These are phyloP conservation scores for Erysiphe pulchra DNA, from an alignment of 2,329 filamentous ascomycete species.

Conservation along the genomic window DNA sequence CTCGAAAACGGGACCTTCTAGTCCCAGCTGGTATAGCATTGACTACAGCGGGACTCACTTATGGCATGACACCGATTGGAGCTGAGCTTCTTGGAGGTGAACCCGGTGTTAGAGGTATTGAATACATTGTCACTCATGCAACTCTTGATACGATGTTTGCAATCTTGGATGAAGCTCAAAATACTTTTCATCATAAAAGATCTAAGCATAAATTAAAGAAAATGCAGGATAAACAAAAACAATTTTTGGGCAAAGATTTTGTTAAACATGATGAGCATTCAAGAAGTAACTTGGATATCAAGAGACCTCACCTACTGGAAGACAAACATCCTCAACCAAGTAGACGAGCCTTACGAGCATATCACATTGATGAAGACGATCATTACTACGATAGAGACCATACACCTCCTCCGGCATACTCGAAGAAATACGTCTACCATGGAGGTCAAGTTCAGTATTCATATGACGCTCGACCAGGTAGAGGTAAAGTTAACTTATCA, in stretches of 20 bases:
- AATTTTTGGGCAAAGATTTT: background rate
- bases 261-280: no score
- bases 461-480: no score
- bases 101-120: slow-evolving; percentile 15
- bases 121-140: slow-evolving; percentile 15
- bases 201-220: slow-evolving; percentile 13
- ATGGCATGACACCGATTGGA: slow-evolving; percentile 15
- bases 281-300: no score
- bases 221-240: slow-evolving; percentile 13
- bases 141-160: slow-evolving; percentile 16
- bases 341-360: no score
- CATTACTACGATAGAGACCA: no score
- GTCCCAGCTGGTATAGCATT: slow-evolving; percentile 17
- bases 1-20: slow-evolving; percentile 18
- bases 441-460: no score
- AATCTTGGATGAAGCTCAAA: slow-evolving; percentile 15
- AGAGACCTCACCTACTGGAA: no score
- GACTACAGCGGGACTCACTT: slow-evolving; percentile 14
- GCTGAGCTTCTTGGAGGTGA: slow-evolving; percentile 15
- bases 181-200: slow-evolving; percentile 14
- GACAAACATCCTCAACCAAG: no score
- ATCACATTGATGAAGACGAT: no score
- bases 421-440: no score
- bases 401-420: no score
- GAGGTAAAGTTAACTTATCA: no score